Base-by-base conservation (phyloP, 768 basidiomycete species). In the Chiua virens region DNA sequence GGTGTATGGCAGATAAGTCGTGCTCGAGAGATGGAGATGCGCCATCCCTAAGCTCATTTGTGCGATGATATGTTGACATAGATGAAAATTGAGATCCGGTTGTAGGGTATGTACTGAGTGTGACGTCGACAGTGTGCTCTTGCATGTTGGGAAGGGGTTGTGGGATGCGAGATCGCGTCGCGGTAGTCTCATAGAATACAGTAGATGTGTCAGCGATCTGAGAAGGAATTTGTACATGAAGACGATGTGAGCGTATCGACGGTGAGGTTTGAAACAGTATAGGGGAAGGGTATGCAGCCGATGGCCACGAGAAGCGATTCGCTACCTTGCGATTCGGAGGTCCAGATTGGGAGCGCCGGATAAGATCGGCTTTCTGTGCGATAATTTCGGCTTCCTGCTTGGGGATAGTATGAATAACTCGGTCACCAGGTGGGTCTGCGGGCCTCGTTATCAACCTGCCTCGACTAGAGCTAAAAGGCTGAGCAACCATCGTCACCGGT, bases 171-270 rank as follows among this genome's bases (percentile, higher is more conserved):
- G 63, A 61, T 50, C 60, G 71, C 49, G 77, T 61, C 57, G 67
- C 65, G 27, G 67, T 74, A 25, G 83, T 85, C 72, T 86, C 80
- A 65, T 85, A 86, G 72, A 74, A 86, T 79, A 86, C 81, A 79
- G 80, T 83, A 56, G 78, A 72, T 59, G 77, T 61, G 63, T 79
- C 78, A 51, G 72, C 59, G 27, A 44, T 20, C 37, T 49, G 63
- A 64, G 66, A 49, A 67, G 62, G 66, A 44, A 47, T 58, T 70
- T 62, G 69, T 43, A 59, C 57, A 47, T 58, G 63, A 45, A 54
- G 55, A 39, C 52, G 52, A 73, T 70, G 54, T 74, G 75, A 52
- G 57, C 49, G 66, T 4, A 42, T 49, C 32, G 66, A 54, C 25
- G 66, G 50, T 4, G 60, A 57, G 14, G 82, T 74, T 43, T 81